These are phyloP conservation scores for Dictyophora rubrovolvata DNA, from an alignment of 768 basidiomycete genomes.

Conservation along the genomic window DNA sequence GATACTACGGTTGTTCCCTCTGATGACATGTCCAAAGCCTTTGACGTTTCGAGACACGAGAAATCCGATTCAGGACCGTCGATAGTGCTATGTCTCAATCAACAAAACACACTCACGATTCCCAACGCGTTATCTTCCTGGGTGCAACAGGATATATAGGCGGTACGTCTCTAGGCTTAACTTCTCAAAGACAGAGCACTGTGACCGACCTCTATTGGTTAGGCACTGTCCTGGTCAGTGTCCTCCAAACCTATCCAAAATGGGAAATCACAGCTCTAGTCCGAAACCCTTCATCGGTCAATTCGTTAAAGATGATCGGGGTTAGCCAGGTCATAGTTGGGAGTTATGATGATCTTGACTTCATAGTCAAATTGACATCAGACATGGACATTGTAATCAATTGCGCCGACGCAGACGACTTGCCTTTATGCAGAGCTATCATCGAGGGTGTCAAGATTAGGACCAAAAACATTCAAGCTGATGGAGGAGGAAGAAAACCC, in stretches of 20 bases:
- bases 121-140: not conserved
- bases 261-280: conserved; percentile 4
- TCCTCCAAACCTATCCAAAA: conserved; percentile 1
- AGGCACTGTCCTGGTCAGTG: not conserved
- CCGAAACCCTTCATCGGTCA: not conserved
- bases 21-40: no score
- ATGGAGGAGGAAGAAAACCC: conserved; percentile 10
- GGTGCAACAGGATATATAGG: conserved; percentile 10
- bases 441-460: conserved; percentile 13
- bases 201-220: not conserved
- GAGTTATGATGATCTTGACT: conserved; percentile 4
- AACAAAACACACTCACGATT: no score
- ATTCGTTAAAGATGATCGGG: not conserved
- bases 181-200: not conserved
- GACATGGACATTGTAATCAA: conserved; percentile 17
- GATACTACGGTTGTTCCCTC: no score
- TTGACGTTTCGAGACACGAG: no score
- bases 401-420: conserved; percentile 18
- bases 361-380: not conserved
- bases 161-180: not conserved
- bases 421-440: conserved; percentile 15
- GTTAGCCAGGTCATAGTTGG: not conserved
- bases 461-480: not conserved
- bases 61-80: no score
- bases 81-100: no score